phyloP scores from a whole-genome alignment of 2,329 filamentous ascomycete species.

The Monosporascus sp. region DNA sequence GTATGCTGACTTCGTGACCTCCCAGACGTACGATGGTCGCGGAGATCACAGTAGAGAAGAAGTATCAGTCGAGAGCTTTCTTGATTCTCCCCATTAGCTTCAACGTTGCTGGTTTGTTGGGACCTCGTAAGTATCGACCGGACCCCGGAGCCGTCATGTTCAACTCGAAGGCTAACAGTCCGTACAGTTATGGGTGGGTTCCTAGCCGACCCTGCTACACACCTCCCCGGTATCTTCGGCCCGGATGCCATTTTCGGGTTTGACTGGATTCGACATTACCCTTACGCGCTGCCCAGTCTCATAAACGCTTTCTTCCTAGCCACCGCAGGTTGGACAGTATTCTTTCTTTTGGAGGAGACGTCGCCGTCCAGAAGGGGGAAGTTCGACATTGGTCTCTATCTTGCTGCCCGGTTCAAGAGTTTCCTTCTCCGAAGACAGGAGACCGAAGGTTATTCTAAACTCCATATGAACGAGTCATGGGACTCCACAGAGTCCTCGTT shows the following conservation, averaged over 20 bases:
- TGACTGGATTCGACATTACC: conserved; percentile 59
- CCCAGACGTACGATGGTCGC: conserved; percentile 42
- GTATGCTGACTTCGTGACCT: not conserved
- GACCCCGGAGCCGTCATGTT: not conserved
- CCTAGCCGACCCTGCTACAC: conserved; percentile 60
- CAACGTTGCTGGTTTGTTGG: conserved; percentile 41
- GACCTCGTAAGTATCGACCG: conserved; percentile 31
- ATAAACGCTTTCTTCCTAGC: conserved; percentile 58
- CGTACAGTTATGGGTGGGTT: conserved; percentile 55
- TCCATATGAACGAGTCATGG: conserved; percentile 14
- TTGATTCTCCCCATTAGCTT: conserved; percentile 44
- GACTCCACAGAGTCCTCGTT: conserved; percentile 5
- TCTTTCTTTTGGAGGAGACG: conserved; percentile 62
- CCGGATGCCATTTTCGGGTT: conserved; percentile 54
- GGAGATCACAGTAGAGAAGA: conserved; percentile 43
- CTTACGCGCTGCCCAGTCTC: conserved; percentile 66
- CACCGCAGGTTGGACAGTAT: conserved; percentile 46
- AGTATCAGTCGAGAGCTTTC: conserved; percentile 43
- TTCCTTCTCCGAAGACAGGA: conserved; percentile 22
- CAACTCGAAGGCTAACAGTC: conserved; percentile 4
- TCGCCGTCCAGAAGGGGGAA: conserved; percentile 39
- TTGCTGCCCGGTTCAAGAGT: conserved; percentile 28
- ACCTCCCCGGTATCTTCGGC: conserved; percentile 59
- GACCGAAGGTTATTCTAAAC: conserved; percentile 26
- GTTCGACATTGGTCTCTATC: conserved; percentile 39